Evolutionary conservation across 352 stramenopile genomes (phyloP), one percentile per base, ranked within the genome.

Genomic region (Phytophthora uliginosa): DNA sequence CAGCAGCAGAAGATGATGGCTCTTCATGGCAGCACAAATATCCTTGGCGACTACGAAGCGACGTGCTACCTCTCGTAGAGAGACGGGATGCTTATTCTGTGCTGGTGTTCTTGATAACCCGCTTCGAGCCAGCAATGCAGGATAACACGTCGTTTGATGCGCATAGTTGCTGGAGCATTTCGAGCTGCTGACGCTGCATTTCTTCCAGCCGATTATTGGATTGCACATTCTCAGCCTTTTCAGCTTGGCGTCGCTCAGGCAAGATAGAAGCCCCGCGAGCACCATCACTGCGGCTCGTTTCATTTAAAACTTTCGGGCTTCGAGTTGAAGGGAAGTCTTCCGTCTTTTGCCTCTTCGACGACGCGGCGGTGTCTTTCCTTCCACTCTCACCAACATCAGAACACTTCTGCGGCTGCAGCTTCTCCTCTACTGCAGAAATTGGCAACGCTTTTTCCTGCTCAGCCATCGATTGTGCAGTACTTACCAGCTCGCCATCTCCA

Each of bases 161-260:
- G 45, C 66, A 68, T 5, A 74, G 45, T 40, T 74, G 52, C 47
- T 69, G 61, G 5, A 74, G 53, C 66, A 69, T 74, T 22, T 69
- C 59, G 24, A 74, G 66, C 33, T 74, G 66, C 26, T 74, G 66
- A 22, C 59, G 66, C 45, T 74, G 66, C 66, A 74, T 64, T 45
- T 62, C 60, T 56, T 74, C 66, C 33, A 74, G n/a, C 13, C 66
- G 66, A 47, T 63, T 51, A 15, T 51, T 74, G 3, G 66, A 69
- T 53, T 56, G 51, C 6, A 69, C 38, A 15, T 56, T 69, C 26
- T 47, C 52, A 17, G 4, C 59, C 9, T 58, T 62, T 26, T 45
- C 58, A 42, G 6, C 65, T 31, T 63, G 66, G 31, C 24, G 66
- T 42, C 59, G 38, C 31, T 59, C 66, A 28, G 40, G 33, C 13